Evolutionary conservation across 2,329 filamentous ascomycete genomes (phyloP).

Genomic region (Paraphoma sp.): DNA sequence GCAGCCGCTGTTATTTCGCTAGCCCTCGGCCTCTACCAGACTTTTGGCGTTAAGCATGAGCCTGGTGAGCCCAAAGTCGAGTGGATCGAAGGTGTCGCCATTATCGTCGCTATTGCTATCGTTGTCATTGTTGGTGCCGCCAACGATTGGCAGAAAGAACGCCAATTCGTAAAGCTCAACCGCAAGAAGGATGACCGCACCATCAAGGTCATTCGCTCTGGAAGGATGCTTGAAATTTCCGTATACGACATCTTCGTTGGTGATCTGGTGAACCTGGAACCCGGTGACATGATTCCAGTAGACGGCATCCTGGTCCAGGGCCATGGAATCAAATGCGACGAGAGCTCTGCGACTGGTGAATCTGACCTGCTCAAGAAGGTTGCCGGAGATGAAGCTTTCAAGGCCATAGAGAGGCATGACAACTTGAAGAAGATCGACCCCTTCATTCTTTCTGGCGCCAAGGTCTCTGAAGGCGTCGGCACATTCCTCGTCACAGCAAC

Average conservation of each 20-base stretch:
- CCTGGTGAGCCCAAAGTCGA: slow-evolving; percentile 65
- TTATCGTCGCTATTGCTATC: slow-evolving; percentile 76
- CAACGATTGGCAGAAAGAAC: slow-evolving; percentile 84
- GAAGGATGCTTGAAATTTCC: slow-evolving; percentile 69
- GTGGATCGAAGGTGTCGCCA: slow-evolving; percentile 84
- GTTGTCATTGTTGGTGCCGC: slow-evolving; percentile 79
- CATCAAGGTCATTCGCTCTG: slow-evolving; percentile 79
- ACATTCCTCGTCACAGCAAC: slow-evolving; percentile 78
- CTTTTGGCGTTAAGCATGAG: slow-evolving; percentile 64
- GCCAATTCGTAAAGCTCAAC: slow-evolving; percentile 81
- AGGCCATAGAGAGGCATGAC: slow-evolving; percentile 67
- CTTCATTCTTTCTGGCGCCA: slow-evolving; percentile 86
- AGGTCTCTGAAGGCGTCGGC: slow-evolving; percentile 77
- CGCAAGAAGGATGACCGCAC: slow-evolving; percentile 78
- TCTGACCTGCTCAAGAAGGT: slow-evolving; percentile 75
- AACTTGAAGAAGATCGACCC: slow-evolving; percentile 74
- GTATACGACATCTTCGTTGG: slow-evolving; percentile 73
- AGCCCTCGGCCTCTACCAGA: slow-evolving; percentile 76
- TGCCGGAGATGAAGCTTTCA: slow-evolving; percentile 69
- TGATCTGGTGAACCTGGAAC: slow-evolving; percentile 73
- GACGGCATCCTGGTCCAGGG: slow-evolving; percentile 74
- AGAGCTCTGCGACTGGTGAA: slow-evolving; percentile 76
- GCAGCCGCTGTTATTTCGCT: slow-evolving; percentile 76
- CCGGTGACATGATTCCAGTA: slow-evolving; percentile 73
- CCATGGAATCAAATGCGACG: slow-evolving; percentile 73